Evolutionary conservation across 495 filamentous ascomycete genomes (phyloP), one percentile per base, ranked within the genome.

Genomic region (Umbilicaria muhlenbergii): DNA sequence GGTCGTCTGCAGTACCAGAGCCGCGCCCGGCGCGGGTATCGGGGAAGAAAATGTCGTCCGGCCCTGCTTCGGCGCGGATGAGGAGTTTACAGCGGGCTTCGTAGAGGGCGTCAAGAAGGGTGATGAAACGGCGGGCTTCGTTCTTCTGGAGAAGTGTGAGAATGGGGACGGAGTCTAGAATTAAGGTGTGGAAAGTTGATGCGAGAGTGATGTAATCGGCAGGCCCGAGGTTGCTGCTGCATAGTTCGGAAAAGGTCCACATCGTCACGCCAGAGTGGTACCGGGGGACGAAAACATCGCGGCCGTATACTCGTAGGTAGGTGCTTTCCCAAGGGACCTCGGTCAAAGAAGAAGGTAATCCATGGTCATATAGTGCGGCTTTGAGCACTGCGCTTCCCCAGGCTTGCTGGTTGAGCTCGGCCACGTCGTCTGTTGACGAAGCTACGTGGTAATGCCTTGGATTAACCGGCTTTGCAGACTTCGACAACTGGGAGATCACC

Each of bases 161-260:
- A 14, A 74, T 50, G 0, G 80, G 79, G 19, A 83, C 63, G 6
- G 68, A 55, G 42, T 70, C 66, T 35, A 83, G 62, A 52, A 84
- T 71, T 41, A 85, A 61, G 0, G 79, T 81, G 55, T 82, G 78
- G 56, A 72, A 83, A 42, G 63, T 77, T 1, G 76, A 80, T 1
- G 80, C 77, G 43, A 84, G 62, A 7, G 75, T 77, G 42, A 81
- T 75, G 59, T 83, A 84, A 60, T 85, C 81, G 16, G 80, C 80
- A 32, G 78, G 76, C 0, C 80, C 81, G 18, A 82, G 68, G 6
- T 59, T 57, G 5, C 58, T 57, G 28, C 53, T 48, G 40, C 77
- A 81, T 6, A 85, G 69, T 28, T 77, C 68, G 24, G 51, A 35
- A 48, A 84, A 84, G 19, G 67, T 64, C 72, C 74, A 80, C 32